Conservation (phyloP, 2,329 filamentous ascomycete species). For the Penicillium sp. region DNA sequence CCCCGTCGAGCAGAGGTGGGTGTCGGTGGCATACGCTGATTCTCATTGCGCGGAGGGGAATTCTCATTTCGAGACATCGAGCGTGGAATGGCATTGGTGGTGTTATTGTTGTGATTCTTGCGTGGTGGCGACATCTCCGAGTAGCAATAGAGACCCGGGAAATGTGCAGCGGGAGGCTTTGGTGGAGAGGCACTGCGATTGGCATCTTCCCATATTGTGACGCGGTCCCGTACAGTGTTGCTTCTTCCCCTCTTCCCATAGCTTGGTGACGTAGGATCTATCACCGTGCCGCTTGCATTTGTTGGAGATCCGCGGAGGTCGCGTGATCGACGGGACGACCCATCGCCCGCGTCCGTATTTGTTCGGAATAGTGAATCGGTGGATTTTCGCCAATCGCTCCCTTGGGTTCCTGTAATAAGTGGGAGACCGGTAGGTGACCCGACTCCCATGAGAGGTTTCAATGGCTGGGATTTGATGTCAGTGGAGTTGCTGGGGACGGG, state of each 20-base stretch:
- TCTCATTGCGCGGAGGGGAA: slow-evolving; percentile 20
- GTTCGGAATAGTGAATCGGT: slow-evolving; percentile 32
- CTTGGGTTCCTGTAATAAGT: slow-evolving; percentile 26
- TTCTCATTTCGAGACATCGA: slow-evolving; percentile 19
- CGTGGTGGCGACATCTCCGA: slow-evolving; percentile 20
- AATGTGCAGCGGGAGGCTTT: slow-evolving; percentile 7
- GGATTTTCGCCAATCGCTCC: slow-evolving; percentile 33
- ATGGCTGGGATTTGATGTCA: slow-evolving; percentile 15
- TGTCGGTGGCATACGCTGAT: slow-evolving; percentile 16
- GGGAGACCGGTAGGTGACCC: slow-evolving; percentile 18
- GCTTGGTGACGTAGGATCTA: slow-evolving; percentile 11
- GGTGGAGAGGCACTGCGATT: slow-evolving; percentile 22
- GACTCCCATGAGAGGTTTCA: slow-evolving; percentile 16
- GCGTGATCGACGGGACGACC: slow-evolving; percentile 17
- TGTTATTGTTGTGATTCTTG: slow-evolving; percentile 19
- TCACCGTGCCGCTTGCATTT: slow-evolving; percentile 6
- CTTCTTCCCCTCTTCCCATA: slow-evolving; percentile 16
- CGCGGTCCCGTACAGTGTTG: slow-evolving; percentile 27
- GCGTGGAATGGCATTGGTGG: slow-evolving; percentile 11
- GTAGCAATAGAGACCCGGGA: slow-evolving; percentile 17
- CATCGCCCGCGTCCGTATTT: slow-evolving; percentile 24
- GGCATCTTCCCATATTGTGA: slow-evolving; percentile 47
- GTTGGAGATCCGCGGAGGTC: slow-evolving; percentile 10
- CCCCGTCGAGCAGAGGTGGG: slow-evolving; percentile 23
- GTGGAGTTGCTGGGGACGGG: slow-evolving; percentile 25